These are phyloP conservation scores for Allantophomopsis lycopodina DNA, from an alignment of 2,329 filamentous ascomycete species.

Conservation along the genomic window DNA sequence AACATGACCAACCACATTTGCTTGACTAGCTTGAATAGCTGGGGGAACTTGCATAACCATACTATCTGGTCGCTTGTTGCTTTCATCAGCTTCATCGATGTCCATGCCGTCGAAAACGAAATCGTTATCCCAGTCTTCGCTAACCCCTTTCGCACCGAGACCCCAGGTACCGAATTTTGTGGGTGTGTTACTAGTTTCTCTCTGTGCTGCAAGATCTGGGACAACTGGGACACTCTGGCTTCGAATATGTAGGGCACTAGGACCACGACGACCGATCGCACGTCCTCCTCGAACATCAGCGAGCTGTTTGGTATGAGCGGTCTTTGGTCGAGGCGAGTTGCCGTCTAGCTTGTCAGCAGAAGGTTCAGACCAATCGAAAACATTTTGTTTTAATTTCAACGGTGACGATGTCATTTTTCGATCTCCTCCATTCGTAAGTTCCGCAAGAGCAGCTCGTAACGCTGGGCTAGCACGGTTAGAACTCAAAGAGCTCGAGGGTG, in stretches of 20 bases:
- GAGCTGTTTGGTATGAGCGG: conserved; percentile 65
- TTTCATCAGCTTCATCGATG: conserved; percentile 22
- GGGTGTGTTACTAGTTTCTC: conserved; percentile 40
- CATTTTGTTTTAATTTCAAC: conserved; percentile 48
- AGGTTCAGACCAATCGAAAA: conserved; percentile 71
- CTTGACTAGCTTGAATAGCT: conserved; percentile 69
- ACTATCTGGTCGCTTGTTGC: conserved; percentile 21
- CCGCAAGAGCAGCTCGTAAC: conserved; percentile 37
- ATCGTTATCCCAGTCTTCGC: conserved; percentile 83
- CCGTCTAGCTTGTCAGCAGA: conserved; percentile 46
- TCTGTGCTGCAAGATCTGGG: conserved; percentile 40
- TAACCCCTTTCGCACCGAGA: conserved; percentile 62
- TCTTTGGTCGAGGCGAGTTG: conserved; percentile 52
- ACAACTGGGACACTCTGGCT: conserved; percentile 71
- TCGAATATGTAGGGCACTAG: conserved; percentile 53
- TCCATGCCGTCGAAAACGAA: conserved; percentile 50
- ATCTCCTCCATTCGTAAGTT: conserved; percentile 32
- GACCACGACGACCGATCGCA: conserved; percentile 49
- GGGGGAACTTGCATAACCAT: conserved; percentile 58
- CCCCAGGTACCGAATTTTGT: conserved; percentile 75
- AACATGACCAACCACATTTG: conserved; percentile 70
- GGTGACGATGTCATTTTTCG: conserved; percentile 17
- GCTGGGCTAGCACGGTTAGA: conserved; percentile 37
- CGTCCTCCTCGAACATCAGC: conserved; percentile 58
- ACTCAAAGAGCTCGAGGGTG: conserved; percentile 38